Evolutionary conservation across 2,329 filamentous ascomycete species (phyloP), one percentile per base, ranked within the genome.

Genomic region (Aspergillus ibericus): DNA sequence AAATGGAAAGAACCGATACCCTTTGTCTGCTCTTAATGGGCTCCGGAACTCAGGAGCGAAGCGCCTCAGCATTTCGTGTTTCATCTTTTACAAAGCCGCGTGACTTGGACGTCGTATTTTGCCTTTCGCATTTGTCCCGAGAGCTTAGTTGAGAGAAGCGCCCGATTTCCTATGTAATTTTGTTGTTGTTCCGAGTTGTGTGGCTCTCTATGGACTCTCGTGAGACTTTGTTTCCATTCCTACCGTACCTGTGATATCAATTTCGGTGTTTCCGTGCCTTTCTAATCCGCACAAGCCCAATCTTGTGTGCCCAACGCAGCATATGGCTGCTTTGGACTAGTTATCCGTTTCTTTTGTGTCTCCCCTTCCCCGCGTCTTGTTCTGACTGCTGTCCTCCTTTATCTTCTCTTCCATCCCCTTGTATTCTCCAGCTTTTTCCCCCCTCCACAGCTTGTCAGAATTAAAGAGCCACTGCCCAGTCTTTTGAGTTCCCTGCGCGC

Each of bases 71-170:
- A 58, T 34, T 25, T 56, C 34, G 16, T 12, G 49, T 18, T 20
- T 25, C 32, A 47, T 34, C 34, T 48, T 29, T 36, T 49, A 51
- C 44, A 42, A 61, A 58, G 38, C 55, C 50, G 36, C 32, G 49
- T 40, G 50, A 38, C 50, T 56, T 58, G 52, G 50, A 35, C 49
- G 49, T 36, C 44, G 48, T 56, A 49, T 29, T 51, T 36, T 27
- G 16, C 46, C 13, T 58, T 57, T 52, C 53, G 29, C 27, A 27
- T 55, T 44, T 34, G 20, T 15, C 49, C 49, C 53, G 13, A 51
- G 54, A 58, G 44, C 46, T 46, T 50, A 52, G 35, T 49, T 55
- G 52, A 60, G 40, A 56, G 52, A 62, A 36, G 38, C 51, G 58
- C 38, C 46, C 42, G 16, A 55, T 49, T 53, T 53, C 35, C 35